Percentiles rank a stretch among this genome's conserved stretches.
Conservation (phyloP, 176 grass and related monocot species). For the Avena atlantica region DNA sequence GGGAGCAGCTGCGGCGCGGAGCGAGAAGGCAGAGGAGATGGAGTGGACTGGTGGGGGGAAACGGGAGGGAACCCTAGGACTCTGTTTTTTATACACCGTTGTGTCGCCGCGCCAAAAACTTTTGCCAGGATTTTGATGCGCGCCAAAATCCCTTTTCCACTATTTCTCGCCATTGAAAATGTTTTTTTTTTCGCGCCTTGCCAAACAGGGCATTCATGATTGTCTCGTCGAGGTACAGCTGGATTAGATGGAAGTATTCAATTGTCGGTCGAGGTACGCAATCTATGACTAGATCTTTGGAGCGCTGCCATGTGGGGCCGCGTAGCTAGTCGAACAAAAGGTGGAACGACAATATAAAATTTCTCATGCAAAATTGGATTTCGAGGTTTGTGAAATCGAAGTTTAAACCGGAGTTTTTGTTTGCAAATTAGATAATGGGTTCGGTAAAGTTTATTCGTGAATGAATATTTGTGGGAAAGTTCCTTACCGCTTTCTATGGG, state of each 20-base stretch:
- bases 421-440: no score
- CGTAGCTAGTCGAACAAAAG: neutral
- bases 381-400: no score
- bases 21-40: neutral
- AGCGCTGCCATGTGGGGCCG: neutral
- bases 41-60: neutral
- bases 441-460: no score
- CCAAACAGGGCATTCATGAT: neutral
- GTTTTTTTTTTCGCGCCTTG: neutral
- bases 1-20: conserved; percentile 15
- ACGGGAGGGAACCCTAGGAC: conserved; percentile 2
- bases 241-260: neutral
- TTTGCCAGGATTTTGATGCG: conserved; percentile 5
- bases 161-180: neutral
- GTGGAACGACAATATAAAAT: no score
- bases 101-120: neutral
- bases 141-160: neutral
- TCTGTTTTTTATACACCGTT: conserved; percentile 14
- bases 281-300: neutral
- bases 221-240: neutral
- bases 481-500: no score
- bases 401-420: no score
- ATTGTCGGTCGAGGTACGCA: neutral
- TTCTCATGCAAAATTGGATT: no score
- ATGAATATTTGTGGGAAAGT: no score